Conservation (phyloP, 139 green algal species). For the Trebouxia sp. region DNA sequence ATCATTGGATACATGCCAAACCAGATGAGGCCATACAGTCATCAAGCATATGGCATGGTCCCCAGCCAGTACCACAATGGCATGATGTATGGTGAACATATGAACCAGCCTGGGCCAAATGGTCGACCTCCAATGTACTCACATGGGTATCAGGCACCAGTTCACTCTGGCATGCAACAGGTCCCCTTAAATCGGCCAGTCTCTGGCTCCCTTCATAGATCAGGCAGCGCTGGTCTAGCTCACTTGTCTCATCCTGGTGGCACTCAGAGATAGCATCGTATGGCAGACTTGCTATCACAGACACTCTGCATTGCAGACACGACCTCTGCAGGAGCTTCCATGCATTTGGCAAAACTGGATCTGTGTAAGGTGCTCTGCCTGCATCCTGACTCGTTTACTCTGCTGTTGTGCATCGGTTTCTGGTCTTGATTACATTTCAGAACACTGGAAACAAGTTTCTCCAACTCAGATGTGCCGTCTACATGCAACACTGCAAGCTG, state of each 20-base stretch:
- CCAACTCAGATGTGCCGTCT: no score
- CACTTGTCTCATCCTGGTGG: not conserved
- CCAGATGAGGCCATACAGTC: not conserved
- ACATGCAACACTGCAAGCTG: no score
- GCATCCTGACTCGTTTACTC: no score
- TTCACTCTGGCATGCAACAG: not conserved
- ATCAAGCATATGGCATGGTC: not conserved
- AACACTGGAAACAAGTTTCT: no score
- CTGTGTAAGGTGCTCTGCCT: no score
- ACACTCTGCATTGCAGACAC: no score
- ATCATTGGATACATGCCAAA: constrained; percentile 13
- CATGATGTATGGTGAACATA: constrained; percentile 28
- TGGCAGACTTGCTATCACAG: no score
- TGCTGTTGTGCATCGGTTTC: no score
- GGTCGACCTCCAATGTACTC: not conserved
- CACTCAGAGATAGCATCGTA: no score
- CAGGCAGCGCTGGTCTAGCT: not conserved
- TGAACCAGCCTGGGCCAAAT: constrained; percentile 4
- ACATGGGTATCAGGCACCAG: not conserved
- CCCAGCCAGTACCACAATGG: constrained; percentile 21
- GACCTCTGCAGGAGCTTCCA: no score
- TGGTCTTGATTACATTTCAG: no score
- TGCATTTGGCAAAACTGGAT: no score
- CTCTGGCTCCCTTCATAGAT: not conserved
- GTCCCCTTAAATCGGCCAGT: not conserved